A percentile compares a stretch with the other conserved stretches of the same genome.
These are phyloP conservation scores for Pezicula rhizophila DNA, from an alignment of 2,329 filamentous ascomycete genomes.

Conservation along the genomic window DNA sequence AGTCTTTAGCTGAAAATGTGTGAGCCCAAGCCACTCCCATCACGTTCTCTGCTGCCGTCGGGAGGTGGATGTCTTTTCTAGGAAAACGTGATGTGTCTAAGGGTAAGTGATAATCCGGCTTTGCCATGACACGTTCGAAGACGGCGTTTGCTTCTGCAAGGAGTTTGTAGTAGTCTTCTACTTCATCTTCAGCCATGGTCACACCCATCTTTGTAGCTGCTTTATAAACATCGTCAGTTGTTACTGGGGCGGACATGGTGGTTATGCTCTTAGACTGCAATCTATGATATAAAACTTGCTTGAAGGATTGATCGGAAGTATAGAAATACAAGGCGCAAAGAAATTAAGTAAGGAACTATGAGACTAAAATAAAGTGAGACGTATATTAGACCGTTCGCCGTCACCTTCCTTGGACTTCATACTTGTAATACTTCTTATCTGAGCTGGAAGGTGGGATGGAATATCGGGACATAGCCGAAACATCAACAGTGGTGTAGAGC, in stretches of 20 bases:
- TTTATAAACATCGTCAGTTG: slow-evolving; percentile 32
- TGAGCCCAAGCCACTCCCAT: slow-evolving; percentile 46
- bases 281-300: no score
- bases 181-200: slow-evolving; percentile 30
- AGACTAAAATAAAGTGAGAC: no score
- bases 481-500: no score
- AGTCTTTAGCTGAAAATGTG: slow-evolving; percentile 35
- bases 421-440: no score
- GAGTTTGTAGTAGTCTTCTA: slow-evolving; percentile 39
- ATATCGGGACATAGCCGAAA: no score
- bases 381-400: no score
- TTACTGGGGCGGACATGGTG: slow-evolving; percentile 24
- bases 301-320: no score
- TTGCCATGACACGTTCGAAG: slow-evolving; percentile 35
- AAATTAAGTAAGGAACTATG: no score
- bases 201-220: slow-evolving; percentile 32
- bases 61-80: slow-evolving; percentile 36
- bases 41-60: slow-evolving; percentile 34
- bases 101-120: slow-evolving; percentile 21
- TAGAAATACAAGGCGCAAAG: no score
- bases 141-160: slow-evolving; percentile 46
- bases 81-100: slow-evolving; percentile 19
- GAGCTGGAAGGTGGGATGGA: no score
- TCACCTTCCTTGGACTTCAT: no score
- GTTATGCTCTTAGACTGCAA: not conserved